Evolutionary conservation across 1,284 basidiomycete species (phyloP).

Genomic region (Ganoderma meredithae): DNA sequence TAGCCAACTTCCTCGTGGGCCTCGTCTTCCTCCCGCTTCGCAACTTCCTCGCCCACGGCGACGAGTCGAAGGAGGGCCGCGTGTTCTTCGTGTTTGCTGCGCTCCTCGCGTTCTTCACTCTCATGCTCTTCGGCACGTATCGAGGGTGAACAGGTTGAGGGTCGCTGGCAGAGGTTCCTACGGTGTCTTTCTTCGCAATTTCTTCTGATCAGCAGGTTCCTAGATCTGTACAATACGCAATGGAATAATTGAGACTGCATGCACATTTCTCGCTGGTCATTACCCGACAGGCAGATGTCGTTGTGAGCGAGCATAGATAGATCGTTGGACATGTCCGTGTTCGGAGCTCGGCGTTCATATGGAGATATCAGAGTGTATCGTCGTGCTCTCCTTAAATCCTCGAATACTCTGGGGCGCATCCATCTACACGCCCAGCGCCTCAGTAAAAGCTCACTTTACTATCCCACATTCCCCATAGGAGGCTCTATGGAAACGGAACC

Average conservation of each 20-base stretch:
- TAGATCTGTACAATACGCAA: background rate
- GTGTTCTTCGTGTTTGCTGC: constrained; percentile 83
- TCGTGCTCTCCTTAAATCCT: too few species aligned
- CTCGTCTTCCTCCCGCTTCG: constrained; percentile 85
- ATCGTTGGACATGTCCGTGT: too few species aligned
- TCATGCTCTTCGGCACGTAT: constrained; percentile 41
- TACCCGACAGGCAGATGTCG: background rate
- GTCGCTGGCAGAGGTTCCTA: background rate
- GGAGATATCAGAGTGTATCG: too few species aligned
- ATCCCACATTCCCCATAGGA: too few species aligned
- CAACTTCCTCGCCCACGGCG: constrained; percentile 71
- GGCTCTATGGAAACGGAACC: too few species aligned
- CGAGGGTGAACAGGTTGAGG: constrained; percentile 29
- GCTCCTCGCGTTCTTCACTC: constrained; percentile 39
- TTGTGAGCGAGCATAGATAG: background rate
- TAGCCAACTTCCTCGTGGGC: constrained; percentile 84
- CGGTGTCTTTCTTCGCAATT: background rate
- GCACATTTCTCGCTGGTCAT: background rate
- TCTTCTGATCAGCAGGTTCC: background rate
- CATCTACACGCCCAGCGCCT: too few species aligned
- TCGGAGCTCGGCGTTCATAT: too few species aligned
- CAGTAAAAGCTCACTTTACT: too few species aligned
- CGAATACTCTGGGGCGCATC: too few species aligned
- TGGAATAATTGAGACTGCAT: background rate
- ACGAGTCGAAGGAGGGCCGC: constrained; percentile 74